Conservation (phyloP, 805 yeast genomes). For the Metschnikowia chrysomelidarum region DNA sequence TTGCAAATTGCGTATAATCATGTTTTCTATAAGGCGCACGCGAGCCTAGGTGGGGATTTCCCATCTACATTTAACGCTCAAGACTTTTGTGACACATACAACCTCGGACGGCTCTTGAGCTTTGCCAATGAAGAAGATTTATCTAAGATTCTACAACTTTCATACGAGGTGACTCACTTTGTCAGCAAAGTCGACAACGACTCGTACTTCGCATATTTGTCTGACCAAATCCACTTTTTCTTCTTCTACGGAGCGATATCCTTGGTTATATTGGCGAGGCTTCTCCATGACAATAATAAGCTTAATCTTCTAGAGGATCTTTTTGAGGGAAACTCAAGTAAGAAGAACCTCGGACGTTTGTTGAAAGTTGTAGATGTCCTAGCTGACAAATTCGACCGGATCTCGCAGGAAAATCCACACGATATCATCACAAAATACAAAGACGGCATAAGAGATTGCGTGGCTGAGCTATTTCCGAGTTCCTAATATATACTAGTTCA, state of each 20-base stretch:
- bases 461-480: slow-evolving; percentile 11
- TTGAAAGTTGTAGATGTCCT: slow-evolving; percentile 20
- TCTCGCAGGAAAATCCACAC: slow-evolving; percentile 26
- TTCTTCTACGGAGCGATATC: slow-evolving; percentile 43
- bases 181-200: slow-evolving; percentile 44
- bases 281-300: slow-evolving; percentile 11
- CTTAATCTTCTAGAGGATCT: slow-evolving; percentile 7
- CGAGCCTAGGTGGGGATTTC: neutral
- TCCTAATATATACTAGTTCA: slow-evolving; percentile 20
- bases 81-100: slow-evolving; percentile 19
- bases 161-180: slow-evolving; percentile 42
- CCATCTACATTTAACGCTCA: neutral
- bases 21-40: slow-evolving; percentile 17
- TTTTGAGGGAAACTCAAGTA: neutral
- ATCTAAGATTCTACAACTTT: slow-evolving; percentile 37
- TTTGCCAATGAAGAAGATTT: slow-evolving; percentile 29
- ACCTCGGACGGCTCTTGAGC: slow-evolving; percentile 23
- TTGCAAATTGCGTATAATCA: slow-evolving; percentile 48
- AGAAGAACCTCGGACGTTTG: slow-evolving; percentile 3
- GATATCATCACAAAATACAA: slow-evolving; percentile 34
- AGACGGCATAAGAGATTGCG: slow-evolving; percentile 19
- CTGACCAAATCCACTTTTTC: slow-evolving; percentile 65
- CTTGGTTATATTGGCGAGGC: slow-evolving; percentile 27
- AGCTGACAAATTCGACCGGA: slow-evolving; percentile 28
- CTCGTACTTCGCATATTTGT: slow-evolving; percentile 63